A percentile compares a stretch with the other conserved stretches of the same genome.
phyloP scores from a whole-genome alignment of 2,329 filamentous ascomycete genomes.

The Fusarium sp. region DNA sequence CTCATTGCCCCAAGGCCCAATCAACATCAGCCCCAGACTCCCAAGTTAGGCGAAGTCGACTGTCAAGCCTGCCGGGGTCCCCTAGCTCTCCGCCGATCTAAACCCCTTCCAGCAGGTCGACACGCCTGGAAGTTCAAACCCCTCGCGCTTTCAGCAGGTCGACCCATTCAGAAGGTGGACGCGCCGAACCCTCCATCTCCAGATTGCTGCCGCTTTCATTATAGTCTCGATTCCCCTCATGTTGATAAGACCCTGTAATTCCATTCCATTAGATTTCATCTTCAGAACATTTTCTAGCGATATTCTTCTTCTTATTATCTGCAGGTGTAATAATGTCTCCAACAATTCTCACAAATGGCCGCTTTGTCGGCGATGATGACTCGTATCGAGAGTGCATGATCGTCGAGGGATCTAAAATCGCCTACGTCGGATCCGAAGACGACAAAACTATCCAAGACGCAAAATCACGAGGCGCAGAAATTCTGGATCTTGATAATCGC shows the following conservation, averaged over 20 bases:
- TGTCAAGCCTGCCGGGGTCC: fast-evolving
- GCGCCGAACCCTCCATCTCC: not conserved
- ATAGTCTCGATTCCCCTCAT: not conserved
- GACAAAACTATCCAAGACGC: not conserved
- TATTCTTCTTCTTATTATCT: not conserved
- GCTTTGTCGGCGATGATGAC: not conserved
- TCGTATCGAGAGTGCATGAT: slow-evolving; percentile 15
- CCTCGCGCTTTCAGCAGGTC: not conserved
- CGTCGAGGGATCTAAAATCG: slow-evolving; percentile 6
- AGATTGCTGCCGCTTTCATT: not conserved
- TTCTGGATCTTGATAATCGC: slow-evolving; percentile 45
- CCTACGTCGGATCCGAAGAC: slow-evolving; percentile 3
- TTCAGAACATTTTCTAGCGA: no score
- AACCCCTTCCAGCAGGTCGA: not conserved
- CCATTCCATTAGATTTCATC: not conserved
- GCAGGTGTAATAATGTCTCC: not conserved
- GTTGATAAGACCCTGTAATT: not conserved
- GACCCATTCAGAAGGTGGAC: not conserved
- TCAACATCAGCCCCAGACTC: not conserved
- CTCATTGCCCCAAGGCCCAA: not conserved
- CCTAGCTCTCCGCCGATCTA: not conserved
- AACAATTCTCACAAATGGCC: not conserved
- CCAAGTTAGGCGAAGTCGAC: not conserved
- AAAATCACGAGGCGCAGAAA: slow-evolving; percentile 3
- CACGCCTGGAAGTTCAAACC: not conserved